phyloP scores from a whole-genome alignment of 2,329 filamentous ascomycete species.

The Hymenoscyphus scutula region DNA sequence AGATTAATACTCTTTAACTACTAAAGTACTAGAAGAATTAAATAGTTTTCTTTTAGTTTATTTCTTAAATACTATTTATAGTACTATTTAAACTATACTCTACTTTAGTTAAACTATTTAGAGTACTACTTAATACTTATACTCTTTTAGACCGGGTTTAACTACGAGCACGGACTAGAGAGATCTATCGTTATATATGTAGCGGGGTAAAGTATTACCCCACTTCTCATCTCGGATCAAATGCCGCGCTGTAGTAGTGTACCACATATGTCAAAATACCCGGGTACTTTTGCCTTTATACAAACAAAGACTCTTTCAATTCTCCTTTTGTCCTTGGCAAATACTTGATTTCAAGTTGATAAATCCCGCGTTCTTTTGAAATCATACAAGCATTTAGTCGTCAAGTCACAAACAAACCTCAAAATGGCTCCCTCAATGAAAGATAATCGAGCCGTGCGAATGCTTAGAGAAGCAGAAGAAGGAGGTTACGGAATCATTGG shows the following conservation, averaged over 20 bases:
- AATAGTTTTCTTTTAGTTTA: too few relatives aligned
- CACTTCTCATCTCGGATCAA: conserved; percentile 1
- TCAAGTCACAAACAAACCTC: neutral
- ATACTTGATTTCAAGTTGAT: neutral
- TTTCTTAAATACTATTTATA: too few relatives aligned
- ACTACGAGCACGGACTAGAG: too few relatives aligned
- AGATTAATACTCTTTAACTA: too few relatives aligned
- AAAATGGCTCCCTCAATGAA: conserved; percentile 17
- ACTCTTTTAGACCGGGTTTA: too few relatives aligned
- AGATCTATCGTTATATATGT: too few relatives aligned
- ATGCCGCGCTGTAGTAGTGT: neutral
- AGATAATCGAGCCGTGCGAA: conserved; percentile 29
- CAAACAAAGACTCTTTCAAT: neutral
- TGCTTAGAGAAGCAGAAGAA: conserved; percentile 51
- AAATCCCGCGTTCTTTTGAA: neutral
- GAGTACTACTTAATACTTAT: too few relatives aligned
- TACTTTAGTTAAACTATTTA: too few relatives aligned
- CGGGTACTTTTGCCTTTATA: neutral
- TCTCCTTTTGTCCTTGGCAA: neutral
- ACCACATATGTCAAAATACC: neutral
- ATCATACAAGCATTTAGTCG: neutral
- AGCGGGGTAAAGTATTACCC: conserved; percentile 10
- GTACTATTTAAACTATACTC: too few relatives aligned
- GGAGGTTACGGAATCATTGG: conserved; percentile 54
- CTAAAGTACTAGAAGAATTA: too few relatives aligned